Conservation (phyloP, 495 filamentous ascomycete genomes). For the Podospora pseudoanserina region DNA sequence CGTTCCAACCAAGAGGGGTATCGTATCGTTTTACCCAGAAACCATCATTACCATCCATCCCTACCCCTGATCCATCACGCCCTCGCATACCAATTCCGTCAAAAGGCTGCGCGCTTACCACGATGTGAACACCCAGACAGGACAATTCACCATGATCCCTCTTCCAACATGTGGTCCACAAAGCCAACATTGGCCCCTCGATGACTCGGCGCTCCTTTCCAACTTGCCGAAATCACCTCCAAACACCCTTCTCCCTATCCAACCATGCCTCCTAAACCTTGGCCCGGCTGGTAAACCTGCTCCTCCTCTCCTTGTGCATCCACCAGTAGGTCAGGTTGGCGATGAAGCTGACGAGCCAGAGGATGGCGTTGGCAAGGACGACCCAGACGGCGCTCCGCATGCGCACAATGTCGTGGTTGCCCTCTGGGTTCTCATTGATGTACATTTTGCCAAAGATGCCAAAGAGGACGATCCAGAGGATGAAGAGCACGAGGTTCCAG, state of each 20-base stretch:
- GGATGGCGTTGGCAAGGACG: slow-evolving; percentile 64
- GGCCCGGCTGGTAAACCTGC: slow-evolving; percentile 49
- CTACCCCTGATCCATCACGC: neutral
- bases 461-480: slow-evolving; percentile 77
- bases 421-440: slow-evolving; percentile 61
- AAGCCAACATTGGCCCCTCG: too few species aligned
- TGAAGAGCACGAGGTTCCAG: slow-evolving; percentile 68
- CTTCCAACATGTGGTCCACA: too few species aligned
- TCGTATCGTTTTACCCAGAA: neutral
- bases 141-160: too few species aligned
- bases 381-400: slow-evolving; percentile 90
- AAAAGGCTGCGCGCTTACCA: neutral
- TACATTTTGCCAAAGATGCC: slow-evolving; percentile 78
- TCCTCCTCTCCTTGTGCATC: slow-evolving; percentile 37
- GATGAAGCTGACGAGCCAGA: slow-evolving; percentile 63
- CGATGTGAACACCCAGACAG: neutral
- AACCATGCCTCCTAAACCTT: slow-evolving; percentile 32
- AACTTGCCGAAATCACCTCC: neutral
- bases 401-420: slow-evolving; percentile 56
- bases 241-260: neutral
- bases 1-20: neutral
- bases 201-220: neutral
- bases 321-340: slow-evolving; percentile 44
- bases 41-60: neutral
- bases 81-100: neutral